Percentiles rank a stretch among this genome's conserved stretches.
Evolutionary conservation across 164 flowering plant species (phyloP).

Genomic region (Vitis rotundifolia): DNA sequence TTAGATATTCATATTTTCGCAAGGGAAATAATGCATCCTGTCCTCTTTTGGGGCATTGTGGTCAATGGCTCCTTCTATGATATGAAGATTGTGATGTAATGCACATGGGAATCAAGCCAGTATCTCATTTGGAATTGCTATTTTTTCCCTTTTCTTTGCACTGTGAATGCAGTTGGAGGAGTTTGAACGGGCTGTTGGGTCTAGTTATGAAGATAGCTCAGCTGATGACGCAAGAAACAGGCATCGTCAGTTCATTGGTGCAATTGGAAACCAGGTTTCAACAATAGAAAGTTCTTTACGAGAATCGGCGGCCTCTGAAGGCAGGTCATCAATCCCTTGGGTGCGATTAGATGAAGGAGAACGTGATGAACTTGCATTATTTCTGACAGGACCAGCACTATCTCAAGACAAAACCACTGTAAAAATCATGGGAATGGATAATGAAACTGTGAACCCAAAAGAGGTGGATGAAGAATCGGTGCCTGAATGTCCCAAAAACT

Average conservation of each 20-base stretch:
- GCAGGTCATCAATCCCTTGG: conserved; percentile 65
- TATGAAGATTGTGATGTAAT: too few species aligned
- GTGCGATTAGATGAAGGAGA: conserved; percentile 85
- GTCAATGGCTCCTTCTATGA: too few species aligned
- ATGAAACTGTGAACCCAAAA: conserved; percentile 11
- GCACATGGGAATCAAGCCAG: too few species aligned
- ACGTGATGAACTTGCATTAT: conserved; percentile 79
- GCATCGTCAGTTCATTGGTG: conserved; percentile 71
- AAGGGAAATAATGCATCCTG: too few species aligned
- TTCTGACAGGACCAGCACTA: conserved; percentile 54
- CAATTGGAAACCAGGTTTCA: conserved; percentile 55
- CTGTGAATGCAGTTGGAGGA: conserved; percentile 72
- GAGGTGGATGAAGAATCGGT: conserved; percentile 18
- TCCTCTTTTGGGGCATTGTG: too few species aligned
- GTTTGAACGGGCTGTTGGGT: conserved; percentile 69
- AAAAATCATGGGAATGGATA: conserved; percentile 17
- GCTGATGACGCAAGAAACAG: conserved; percentile 63
- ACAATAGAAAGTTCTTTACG: conserved; percentile 51
- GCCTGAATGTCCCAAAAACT: conserved; percentile 33
- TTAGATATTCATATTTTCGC: too few species aligned
- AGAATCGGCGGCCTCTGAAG: conserved; percentile 47
- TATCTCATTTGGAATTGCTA: too few species aligned
- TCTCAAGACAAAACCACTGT: conserved; percentile 9
- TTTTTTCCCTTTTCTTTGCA: not conserved
- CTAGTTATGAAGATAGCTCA: conserved; percentile 42